Evolutionary conservation across 2,329 filamentous ascomycete genomes (phyloP).

Genomic region (Trichoderma guizhouense): DNA sequence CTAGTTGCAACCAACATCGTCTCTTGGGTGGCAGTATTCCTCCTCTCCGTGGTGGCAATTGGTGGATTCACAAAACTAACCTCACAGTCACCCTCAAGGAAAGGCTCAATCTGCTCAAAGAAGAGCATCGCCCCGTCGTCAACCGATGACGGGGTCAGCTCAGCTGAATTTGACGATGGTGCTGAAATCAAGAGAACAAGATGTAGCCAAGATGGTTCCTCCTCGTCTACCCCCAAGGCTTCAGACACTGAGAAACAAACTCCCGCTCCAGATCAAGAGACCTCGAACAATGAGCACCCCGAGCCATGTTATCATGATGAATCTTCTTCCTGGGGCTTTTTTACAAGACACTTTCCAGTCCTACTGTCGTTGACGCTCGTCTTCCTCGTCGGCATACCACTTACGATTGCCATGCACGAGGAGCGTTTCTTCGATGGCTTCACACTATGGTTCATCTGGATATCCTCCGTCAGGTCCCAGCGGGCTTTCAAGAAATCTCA

Average conservation of each 20-base stretch:
- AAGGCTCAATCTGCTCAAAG: background rate
- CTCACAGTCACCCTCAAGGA: background rate
- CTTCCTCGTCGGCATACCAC: conserved; percentile 39
- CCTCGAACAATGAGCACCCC: background rate
- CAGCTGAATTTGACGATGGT: background rate
- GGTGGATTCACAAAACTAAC: background rate
- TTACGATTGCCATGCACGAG: conserved; percentile 33
- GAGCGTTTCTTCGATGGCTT: conserved; percentile 45
- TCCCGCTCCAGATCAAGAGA: background rate
- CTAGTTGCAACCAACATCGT: conserved; percentile 18
- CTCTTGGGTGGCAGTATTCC: conserved; percentile 33
- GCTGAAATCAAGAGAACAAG: background rate
- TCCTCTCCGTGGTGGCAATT: conserved; percentile 23
- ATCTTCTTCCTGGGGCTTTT: conserved; percentile 14
- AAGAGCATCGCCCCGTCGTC: background rate
- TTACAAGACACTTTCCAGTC: conserved; percentile 25
- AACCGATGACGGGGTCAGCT: background rate
- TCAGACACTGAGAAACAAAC: conserved; percentile 12
- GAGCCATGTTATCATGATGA: background rate
- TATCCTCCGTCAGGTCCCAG: conserved; percentile 39
- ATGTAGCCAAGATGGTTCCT: background rate
- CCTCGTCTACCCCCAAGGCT: background rate
- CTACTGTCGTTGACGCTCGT: conserved; percentile 33
- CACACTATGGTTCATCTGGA: conserved; percentile 50
- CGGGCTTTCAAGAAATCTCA: conserved; percentile 30